Percentiles rank a stretch among this genome's conserved stretches.
phyloP scores from a whole-genome alignment of 2,329 filamentous ascomycete genomes.

The Aspergillus versicolor region DNA sequence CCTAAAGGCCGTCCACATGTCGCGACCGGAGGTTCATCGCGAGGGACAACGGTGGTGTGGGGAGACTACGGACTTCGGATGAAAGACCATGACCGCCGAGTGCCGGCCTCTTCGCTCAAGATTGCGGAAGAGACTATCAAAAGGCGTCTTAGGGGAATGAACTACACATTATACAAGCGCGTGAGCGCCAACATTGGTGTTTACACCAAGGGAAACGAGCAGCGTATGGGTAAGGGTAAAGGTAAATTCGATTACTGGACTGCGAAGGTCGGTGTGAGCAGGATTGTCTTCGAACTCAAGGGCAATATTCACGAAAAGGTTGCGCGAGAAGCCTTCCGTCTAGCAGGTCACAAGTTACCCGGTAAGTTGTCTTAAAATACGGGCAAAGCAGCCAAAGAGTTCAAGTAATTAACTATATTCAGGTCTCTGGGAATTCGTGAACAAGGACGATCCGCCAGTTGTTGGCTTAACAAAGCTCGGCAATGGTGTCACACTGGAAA shows the following conservation, averaged over 20 bases:
- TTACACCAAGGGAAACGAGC: constrained; percentile 92
- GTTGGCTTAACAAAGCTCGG: constrained; percentile 90
- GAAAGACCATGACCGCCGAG: constrained; percentile 86
- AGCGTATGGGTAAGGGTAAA: constrained; percentile 99
- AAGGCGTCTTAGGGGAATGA: constrained; percentile 80
- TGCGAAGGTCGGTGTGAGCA: constrained; percentile 81
- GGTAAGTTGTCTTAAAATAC: constrained; percentile 54
- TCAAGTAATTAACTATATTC: constrained; percentile 20
- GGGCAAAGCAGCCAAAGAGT: not conserved
- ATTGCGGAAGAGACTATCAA: constrained; percentile 94
- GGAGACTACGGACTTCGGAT: constrained; percentile 94
- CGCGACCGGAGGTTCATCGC: constrained; percentile 82
- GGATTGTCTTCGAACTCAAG: constrained; percentile 88
- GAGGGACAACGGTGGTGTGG: constrained; percentile 94
- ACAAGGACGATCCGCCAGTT: constrained; percentile 83
- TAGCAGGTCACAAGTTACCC: constrained; percentile 93
- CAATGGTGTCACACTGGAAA: constrained; percentile 76
- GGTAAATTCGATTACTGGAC: constrained; percentile 98
- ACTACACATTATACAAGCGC: constrained; percentile 88
- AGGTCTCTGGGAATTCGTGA: constrained; percentile 81
- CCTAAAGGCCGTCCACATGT: constrained; percentile 84
- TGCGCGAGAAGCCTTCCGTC: constrained; percentile 84
- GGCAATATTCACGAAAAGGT: constrained; percentile 93
- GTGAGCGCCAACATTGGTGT: constrained; percentile 92
- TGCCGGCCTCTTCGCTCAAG: constrained; percentile 82